A percentile compares a stretch with the other conserved stretches of the same genome.
phyloP scores from a whole-genome alignment of 2,329 filamentous ascomycete species.

The Orbilia brochopaga region DNA sequence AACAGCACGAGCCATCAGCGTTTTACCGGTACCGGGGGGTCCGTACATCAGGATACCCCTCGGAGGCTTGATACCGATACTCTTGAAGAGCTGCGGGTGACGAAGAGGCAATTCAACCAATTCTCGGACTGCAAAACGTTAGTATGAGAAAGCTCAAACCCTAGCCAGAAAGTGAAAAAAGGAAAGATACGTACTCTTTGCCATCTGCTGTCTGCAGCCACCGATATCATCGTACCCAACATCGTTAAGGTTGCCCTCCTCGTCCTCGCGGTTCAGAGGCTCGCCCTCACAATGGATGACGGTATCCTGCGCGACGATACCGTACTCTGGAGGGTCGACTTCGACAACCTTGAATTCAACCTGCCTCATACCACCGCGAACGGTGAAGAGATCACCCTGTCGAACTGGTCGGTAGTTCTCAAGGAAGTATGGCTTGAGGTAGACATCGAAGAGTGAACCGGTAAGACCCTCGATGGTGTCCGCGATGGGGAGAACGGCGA shows the following conservation, averaged over 20 bases:
- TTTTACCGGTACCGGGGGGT: slow-evolving; percentile 98
- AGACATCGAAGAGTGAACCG: slow-evolving; percentile 97
- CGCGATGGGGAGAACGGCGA: slow-evolving; percentile 95
- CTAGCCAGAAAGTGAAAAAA: background rate
- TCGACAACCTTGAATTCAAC: slow-evolving; percentile 99
- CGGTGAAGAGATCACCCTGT: slow-evolving; percentile 97
- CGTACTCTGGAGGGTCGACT: slow-evolving; percentile 96
- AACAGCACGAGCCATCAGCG: slow-evolving; percentile 96
- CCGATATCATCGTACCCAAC: slow-evolving; percentile 99
- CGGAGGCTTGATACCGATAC: slow-evolving; percentile 98
- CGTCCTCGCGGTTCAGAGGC: slow-evolving; percentile 94
- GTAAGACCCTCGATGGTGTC: slow-evolving; percentile 98
- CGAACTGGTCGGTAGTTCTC: slow-evolving; percentile 97
- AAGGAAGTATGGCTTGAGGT: slow-evolving; percentile 98
- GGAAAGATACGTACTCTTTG: slow-evolving; percentile 67
- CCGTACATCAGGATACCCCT: slow-evolving; percentile 96
- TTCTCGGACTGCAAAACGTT: slow-evolving; percentile 69
- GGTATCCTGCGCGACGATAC: slow-evolving; percentile 97
- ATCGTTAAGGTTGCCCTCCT: slow-evolving; percentile 98
- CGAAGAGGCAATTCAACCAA: slow-evolving; percentile 95
- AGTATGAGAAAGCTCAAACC: background rate
- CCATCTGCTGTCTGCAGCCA: slow-evolving; percentile 99
- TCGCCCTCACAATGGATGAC: slow-evolving; percentile 99
- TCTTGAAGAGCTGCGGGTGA: slow-evolving; percentile 99
- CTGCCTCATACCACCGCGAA: slow-evolving; percentile 96